Evolutionary conservation across 441 rosid genomes (phyloP).

Genomic region (Pelargonium fulgidum): DNA sequence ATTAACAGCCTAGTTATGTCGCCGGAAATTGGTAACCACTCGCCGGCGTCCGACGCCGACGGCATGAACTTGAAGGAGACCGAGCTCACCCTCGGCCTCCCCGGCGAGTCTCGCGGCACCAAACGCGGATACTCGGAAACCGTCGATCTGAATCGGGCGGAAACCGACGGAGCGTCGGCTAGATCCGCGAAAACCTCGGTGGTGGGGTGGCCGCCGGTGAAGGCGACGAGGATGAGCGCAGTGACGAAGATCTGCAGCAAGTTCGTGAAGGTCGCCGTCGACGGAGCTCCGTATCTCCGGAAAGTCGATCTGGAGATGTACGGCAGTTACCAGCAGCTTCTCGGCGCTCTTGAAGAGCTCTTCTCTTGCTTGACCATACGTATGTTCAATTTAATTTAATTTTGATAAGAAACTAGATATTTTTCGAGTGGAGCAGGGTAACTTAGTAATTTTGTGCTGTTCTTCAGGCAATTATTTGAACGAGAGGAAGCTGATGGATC

Average conservation of each 20-base stretch:
- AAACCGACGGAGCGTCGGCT: no score
- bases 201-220: slow-evolving; percentile 83
- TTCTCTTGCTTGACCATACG: slow-evolving; percentile 38
- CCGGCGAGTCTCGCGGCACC: slow-evolving; percentile 31
- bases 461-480: slow-evolving; percentile 34
- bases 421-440: not conserved
- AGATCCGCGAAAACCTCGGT: slow-evolving; percentile 12
- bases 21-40: slow-evolving; percentile 14
- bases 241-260: slow-evolving; percentile 31
- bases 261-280: slow-evolving; percentile 60
- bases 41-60: slow-evolving; percentile 23
- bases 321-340: slow-evolving; percentile 33
- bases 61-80: slow-evolving; percentile 39
- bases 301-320: slow-evolving; percentile 45
- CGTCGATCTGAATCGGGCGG: slow-evolving; percentile 26
- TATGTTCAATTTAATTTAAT: slow-evolving; percentile 17
- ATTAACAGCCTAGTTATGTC: slow-evolving; percentile 11
- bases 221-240: slow-evolving; percentile 32
- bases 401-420: not conserved
- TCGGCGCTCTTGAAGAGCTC: slow-evolving; percentile 36
- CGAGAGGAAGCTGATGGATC: slow-evolving; percentile 29
- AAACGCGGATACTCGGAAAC: slow-evolving; percentile 39
- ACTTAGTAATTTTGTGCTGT: not conserved
- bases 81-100: slow-evolving; percentile 43
- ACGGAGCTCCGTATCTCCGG: slow-evolving; percentile 59